A percentile compares a stretch with the other conserved stretches of the same genome.
phyloP scores from a whole-genome alignment of 2,329 filamentous ascomycete species.

The Tolypocladium cylindrosporum region DNA sequence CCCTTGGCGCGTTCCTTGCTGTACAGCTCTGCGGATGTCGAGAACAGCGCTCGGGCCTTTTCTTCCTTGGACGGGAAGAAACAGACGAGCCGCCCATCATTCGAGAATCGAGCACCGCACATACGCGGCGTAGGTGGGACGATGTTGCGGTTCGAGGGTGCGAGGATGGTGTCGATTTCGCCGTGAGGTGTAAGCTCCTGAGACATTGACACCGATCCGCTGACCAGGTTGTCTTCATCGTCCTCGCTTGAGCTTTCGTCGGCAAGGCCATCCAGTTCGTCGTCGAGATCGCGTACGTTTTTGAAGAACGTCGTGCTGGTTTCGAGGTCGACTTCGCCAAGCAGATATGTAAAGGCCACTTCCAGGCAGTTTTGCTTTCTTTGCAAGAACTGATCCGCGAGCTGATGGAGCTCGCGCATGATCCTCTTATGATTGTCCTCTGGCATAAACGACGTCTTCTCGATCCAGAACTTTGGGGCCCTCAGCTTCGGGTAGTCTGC shows the following conservation, averaged over 20 bases:
- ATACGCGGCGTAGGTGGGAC: conserved; percentile 46
- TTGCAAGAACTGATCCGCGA: conserved; percentile 44
- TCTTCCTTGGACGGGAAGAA: conserved; percentile 62
- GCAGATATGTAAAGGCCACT: conserved; percentile 50
- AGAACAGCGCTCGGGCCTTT: conserved; percentile 40
- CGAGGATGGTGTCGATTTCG: conserved; percentile 43
- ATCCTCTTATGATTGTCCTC: conserved; percentile 41
- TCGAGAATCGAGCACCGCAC: conserved; percentile 52
- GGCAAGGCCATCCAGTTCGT: conserved; percentile 43
- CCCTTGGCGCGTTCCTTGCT: conserved; percentile 40
- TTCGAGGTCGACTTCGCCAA: conserved; percentile 53
- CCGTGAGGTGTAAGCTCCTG: conserved; percentile 47
- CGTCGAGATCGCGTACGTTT: conserved; percentile 53
- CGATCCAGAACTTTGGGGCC: conserved; percentile 48
- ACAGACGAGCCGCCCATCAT: conserved; percentile 52
- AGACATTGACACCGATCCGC: conserved; percentile 49
- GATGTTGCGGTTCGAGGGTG: conserved; percentile 38
- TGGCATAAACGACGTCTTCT: conserved; percentile 53
- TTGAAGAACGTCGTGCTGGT: conserved; percentile 52
- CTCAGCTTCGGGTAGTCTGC: conserved; percentile 46
- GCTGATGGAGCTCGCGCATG: conserved; percentile 44
- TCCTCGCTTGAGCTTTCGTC: conserved; percentile 83
- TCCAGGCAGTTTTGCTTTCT: conserved; percentile 53
- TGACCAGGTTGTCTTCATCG: conserved; percentile 45
- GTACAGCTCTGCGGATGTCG: conserved; percentile 32